Evolutionary conservation across 176 grass and related monocot species (phyloP).

Genomic region (Bonia amplexicaulis): DNA sequence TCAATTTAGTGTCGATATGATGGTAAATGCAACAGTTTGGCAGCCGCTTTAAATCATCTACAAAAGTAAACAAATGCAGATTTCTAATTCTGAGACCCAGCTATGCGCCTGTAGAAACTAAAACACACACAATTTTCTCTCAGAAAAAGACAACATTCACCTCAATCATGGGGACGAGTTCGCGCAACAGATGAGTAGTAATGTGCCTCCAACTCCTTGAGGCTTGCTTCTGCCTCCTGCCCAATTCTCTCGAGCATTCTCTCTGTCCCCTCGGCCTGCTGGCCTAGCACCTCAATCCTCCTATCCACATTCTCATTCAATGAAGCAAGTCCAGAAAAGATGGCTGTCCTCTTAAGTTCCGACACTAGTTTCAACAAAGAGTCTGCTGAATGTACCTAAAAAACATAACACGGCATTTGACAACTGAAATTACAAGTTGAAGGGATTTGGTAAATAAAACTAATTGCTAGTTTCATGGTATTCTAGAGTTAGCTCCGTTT

Average conservation of each 20-base stretch:
- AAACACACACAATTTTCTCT: not conserved
- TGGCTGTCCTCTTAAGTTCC: slow-evolving; percentile 84
- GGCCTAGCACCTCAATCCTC: slow-evolving; percentile 55
- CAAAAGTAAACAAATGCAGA: not conserved
- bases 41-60: not conserved
- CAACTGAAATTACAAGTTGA: not conserved
- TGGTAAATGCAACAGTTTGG: not conserved
- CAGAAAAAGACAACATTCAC: not conserved
- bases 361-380: slow-evolving; percentile 81
- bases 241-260: slow-evolving; percentile 78
- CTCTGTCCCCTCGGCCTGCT: slow-evolving; percentile 65
- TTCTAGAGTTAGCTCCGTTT: not conserved
- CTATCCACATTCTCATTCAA: slow-evolving; percentile 88
- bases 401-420: slow-evolving; percentile 2
- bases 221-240: slow-evolving; percentile 72
- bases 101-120: not conserved
- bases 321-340: slow-evolving; percentile 85
- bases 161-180: slow-evolving; percentile 38
- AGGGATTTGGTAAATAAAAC: not conserved
- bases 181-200: slow-evolving; percentile 71
- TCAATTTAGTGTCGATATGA: not conserved
- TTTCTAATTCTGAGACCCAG: not conserved
- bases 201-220: slow-evolving; percentile 90
- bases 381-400: slow-evolving; percentile 80
- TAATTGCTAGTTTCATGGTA: not conserved